Percentiles rank a stretch among this genome's conserved stretches.
Evolutionary conservation across 805 yeast genomes (phyloP).

Genomic region (Hanseniaspora pseudoguilliermondii): DNA sequence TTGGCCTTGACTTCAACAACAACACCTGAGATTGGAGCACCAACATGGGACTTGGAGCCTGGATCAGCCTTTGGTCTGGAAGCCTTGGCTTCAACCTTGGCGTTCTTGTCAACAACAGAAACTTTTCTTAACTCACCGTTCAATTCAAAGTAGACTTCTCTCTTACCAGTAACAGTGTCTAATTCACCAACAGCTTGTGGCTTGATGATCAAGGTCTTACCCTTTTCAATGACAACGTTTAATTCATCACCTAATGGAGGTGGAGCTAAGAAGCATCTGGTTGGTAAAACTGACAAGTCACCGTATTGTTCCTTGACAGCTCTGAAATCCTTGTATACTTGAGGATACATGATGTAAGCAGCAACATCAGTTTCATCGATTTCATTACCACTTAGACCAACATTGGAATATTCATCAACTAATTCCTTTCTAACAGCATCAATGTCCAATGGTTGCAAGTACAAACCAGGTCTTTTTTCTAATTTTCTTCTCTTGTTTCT

Average conservation of each 20-base stretch:
- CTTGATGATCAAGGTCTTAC: conserved; percentile 84
- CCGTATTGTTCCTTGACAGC: conserved; percentile 67
- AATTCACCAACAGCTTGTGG: conserved; percentile 87
- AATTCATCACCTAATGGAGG: conserved; percentile 82
- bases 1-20: conserved; percentile 88
- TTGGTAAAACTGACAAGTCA: conserved; percentile 88
- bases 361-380: conserved; percentile 85
- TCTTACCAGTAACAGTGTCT: conserved; percentile 68
- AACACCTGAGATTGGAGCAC: conserved; percentile 99
- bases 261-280: conserved; percentile 77
- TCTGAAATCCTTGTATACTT: conserved; percentile 82
- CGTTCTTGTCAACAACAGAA: conserved; percentile 74
- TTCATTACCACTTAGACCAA: conserved; percentile 21
- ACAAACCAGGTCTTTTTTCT: conserved; percentile 82
- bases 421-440: conserved; percentile 60
- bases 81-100: conserved; percentile 70
- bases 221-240: conserved; percentile 79
- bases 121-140: conserved; percentile 98
- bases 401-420: conserved; percentile 52
- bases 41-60: conserved; percentile 79
- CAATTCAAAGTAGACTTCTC: conserved; percentile 95
- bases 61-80: conserved; percentile 78
- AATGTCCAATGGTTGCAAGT: conserved; percentile 73
- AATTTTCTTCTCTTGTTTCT: conserved; percentile 81
- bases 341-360: conserved; percentile 94